These are phyloP conservation scores for Ophiorrhiza pumila DNA, from an alignment of 257 asterid genomes.

Conservation along the genomic window DNA sequence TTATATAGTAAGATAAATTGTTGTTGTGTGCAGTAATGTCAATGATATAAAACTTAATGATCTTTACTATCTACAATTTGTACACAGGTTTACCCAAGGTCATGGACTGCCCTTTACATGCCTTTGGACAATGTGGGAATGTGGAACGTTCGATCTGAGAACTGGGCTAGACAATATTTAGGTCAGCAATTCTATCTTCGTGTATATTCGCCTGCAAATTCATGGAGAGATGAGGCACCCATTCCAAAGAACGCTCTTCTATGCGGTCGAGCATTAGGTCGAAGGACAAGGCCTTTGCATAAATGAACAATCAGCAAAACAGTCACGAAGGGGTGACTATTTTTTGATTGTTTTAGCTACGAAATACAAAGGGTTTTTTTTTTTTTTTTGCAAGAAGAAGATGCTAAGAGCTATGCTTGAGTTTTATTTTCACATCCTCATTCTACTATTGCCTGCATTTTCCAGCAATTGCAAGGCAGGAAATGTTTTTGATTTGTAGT, in stretches of 20 bases:
- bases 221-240: conserved; percentile 46
- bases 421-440: neutral
- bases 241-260: conserved; percentile 41
- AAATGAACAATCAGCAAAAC: neutral
- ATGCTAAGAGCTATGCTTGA: conserved; percentile 5
- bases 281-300: conserved; percentile 24
- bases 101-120: conserved; percentile 49
- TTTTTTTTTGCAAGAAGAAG: neutral
- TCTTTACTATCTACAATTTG: neutral
- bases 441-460: neutral
- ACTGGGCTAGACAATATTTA: conserved; percentile 45
- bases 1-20: too few relatives aligned
- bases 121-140: conserved; percentile 52
- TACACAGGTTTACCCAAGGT: conserved; percentile 38
- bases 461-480: neutral
- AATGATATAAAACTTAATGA: neutral
- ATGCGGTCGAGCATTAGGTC: conserved; percentile 44
- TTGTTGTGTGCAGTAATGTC: neutral
- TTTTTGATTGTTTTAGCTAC: neutral
- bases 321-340: conserved; percentile 38
- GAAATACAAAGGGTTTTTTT: neutral
- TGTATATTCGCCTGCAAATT: conserved; percentile 34
- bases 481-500: neutral
- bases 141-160: conserved; percentile 47
- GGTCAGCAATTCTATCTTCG: conserved; percentile 51